A percentile compares a stretch with the other conserved stretches of the same genome.
Conservation (phyloP, 1,284 basidiomycete genomes). For the Psilocybe mexicana region DNA sequence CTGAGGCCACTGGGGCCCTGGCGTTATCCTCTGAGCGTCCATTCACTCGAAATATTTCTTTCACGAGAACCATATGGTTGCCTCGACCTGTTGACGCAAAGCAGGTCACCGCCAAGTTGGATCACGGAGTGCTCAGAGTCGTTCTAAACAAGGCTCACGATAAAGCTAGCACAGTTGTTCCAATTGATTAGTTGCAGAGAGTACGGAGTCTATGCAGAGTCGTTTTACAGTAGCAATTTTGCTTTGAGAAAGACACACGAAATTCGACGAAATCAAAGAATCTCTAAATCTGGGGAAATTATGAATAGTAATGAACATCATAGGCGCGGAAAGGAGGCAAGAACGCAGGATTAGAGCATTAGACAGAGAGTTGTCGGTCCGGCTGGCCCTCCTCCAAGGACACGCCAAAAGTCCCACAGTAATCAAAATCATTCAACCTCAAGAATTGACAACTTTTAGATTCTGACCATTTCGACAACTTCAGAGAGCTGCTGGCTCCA, state of each 20-base stretch:
- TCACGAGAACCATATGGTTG: constrained; percentile 70
- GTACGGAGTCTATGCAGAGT: too few relatives aligned
- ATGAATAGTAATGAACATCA: too few relatives aligned
- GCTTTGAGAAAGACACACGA: too few relatives aligned
- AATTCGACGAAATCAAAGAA: too few relatives aligned
- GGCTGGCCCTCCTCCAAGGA: background rate
- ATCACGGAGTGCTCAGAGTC: constrained; percentile 69
- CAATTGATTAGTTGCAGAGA: constrained; percentile 26
- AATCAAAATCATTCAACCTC: background rate
- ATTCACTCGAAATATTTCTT: constrained; percentile 54
- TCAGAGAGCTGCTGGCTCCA: background rate
- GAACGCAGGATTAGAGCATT: too few relatives aligned
- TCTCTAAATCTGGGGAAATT: too few relatives aligned
- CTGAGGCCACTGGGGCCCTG: constrained; percentile 34
- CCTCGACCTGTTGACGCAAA: constrained; percentile 60
- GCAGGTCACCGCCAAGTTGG: constrained; percentile 63
- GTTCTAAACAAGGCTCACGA: constrained; percentile 63
- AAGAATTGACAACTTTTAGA: too few relatives aligned
- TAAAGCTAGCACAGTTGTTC: constrained; percentile 44
- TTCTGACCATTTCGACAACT: background rate
- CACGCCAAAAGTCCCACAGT: constrained; percentile 19
- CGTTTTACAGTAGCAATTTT: too few relatives aligned
- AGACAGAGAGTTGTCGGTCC: background rate
- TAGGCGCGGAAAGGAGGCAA: too few relatives aligned
- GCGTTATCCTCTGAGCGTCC: constrained; percentile 60